These are phyloP conservation scores for Aspergillus bridgeri DNA, from an alignment of 495 filamentous ascomycete species.

Conservation along the genomic window DNA sequence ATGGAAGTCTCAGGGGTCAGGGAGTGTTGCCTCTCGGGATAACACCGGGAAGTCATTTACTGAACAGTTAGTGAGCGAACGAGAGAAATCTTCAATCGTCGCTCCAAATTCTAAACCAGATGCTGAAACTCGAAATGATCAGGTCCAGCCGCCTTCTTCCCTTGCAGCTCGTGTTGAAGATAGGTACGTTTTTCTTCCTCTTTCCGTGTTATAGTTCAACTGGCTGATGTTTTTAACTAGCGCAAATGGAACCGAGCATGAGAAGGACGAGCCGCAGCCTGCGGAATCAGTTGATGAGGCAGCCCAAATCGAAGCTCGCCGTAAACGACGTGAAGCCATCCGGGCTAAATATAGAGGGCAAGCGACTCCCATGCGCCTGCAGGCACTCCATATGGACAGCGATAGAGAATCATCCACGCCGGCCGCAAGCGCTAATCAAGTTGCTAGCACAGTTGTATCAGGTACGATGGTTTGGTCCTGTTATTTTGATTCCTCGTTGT, in stretches of 20 bases:
- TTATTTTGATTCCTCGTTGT: too few species aligned
- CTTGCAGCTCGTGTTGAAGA: slow-evolving; percentile 25
- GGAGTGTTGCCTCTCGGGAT: slow-evolving; percentile 18
- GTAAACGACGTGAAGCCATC: slow-evolving; percentile 82
- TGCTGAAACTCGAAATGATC: slow-evolving; percentile 64
- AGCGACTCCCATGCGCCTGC: slow-evolving; percentile 70
- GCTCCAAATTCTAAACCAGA: slow-evolving; percentile 55
- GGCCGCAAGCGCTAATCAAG: slow-evolving; percentile 48
- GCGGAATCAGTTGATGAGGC: slow-evolving; percentile 66
- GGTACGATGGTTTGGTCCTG: slow-evolving; percentile 20
- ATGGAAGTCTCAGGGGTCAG: slow-evolving; percentile 22
- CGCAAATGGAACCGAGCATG: slow-evolving; percentile 11
- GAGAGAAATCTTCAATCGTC: slow-evolving; percentile 52
- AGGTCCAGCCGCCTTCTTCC: slow-evolving; percentile 49
- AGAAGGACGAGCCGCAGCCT: slow-evolving; percentile 29
- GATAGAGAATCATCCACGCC: slow-evolving; percentile 55
- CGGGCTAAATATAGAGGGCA: slow-evolving; percentile 76
- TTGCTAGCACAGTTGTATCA: slow-evolving; percentile 20
- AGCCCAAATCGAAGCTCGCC: slow-evolving; percentile 77
- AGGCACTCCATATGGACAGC: slow-evolving; percentile 65
- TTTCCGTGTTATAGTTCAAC: neutral
- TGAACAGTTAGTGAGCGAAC: slow-evolving; percentile 68
- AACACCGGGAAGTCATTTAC: slow-evolving; percentile 36
- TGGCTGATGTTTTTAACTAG: slow-evolving; percentile 1
- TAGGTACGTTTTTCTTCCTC: slow-evolving; percentile 37